These are phyloP conservation scores for Saccharum officinarum DNA, from an alignment of 176 grass and related monocot species.

Conservation along the genomic window DNA sequence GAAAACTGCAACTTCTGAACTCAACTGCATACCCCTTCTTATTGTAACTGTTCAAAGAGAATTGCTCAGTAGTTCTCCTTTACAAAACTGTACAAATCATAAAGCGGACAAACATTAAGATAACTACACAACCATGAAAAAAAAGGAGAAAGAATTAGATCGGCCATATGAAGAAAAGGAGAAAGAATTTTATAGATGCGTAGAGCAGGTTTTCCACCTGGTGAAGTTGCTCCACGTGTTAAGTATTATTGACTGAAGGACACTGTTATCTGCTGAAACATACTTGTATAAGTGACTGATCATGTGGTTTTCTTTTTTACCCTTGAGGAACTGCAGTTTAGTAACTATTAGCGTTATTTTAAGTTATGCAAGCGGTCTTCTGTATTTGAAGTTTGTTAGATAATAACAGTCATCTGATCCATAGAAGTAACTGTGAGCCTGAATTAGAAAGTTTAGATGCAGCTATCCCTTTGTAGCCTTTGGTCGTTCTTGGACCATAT, in stretches of 20 bases:
- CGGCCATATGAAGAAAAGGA: not conserved
- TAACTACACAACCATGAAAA: not conserved
- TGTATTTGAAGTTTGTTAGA: not conserved
- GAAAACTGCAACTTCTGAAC: conserved; percentile 5
- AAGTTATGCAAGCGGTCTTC: not conserved
- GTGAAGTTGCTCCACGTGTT: not conserved
- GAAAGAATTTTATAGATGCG: not conserved
- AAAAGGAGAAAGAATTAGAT: not conserved
- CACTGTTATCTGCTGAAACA: not conserved
- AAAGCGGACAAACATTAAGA: not conserved
- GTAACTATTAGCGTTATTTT: not conserved
- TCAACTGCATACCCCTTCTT: not conserved
- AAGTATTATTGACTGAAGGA: not conserved
- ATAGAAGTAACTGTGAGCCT: not conserved
- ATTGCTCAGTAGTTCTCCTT: not conserved
- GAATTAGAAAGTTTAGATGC: conserved; percentile 29
- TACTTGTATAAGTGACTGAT: not conserved
- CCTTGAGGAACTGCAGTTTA: not conserved
- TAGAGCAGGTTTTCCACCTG: not conserved
- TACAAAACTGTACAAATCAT: not conserved
- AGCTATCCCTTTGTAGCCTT: conserved; percentile 1
- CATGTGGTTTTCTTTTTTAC: not conserved
- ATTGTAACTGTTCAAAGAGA: not conserved
- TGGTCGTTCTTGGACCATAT: not conserved
- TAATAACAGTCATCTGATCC: not conserved